phyloP scores from a whole-genome alignment of 148 eudicot species.

The Rheum nobile region DNA sequence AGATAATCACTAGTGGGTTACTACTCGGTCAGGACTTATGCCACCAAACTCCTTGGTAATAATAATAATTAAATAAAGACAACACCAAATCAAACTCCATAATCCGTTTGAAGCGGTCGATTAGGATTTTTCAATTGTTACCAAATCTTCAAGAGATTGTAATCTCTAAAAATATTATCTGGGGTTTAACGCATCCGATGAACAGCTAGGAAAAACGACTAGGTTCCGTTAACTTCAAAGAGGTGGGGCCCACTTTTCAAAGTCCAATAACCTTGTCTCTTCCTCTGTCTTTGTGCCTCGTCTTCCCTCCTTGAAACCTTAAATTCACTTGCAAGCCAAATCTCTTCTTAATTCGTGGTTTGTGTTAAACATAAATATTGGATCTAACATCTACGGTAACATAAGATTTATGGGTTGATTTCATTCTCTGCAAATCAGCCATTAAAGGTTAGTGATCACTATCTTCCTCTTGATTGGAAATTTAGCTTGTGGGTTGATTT shows the following conservation, averaged over 20 bases:
- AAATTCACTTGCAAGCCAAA: not conserved
- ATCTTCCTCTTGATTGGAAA: not conserved
- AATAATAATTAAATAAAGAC: not conserved
- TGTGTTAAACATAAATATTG: not conserved
- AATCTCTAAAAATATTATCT: not conserved
- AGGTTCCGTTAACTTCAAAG: not conserved
- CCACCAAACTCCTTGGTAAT: not conserved
- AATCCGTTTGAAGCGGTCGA: not conserved
- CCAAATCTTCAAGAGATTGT: conserved; percentile 1
- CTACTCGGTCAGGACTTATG: not conserved
- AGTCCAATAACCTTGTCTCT: not conserved
- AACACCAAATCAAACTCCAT: not conserved
- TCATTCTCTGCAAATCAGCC: not conserved
- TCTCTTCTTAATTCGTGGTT: not conserved
- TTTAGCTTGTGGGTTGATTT: not conserved
- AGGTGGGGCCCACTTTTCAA: not conserved
- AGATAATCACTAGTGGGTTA: not conserved
- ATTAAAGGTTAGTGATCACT: not conserved
- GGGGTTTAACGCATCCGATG: not conserved
- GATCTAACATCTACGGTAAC: not conserved
- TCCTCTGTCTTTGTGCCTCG: not conserved
- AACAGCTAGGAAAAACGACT: not conserved
- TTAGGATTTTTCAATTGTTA: not conserved
- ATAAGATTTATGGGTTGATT: not conserved
- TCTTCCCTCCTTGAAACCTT: not conserved